phyloP scores from a whole-genome alignment of 2,329 filamentous ascomycete genomes.

The Drechslera avenae region DNA sequence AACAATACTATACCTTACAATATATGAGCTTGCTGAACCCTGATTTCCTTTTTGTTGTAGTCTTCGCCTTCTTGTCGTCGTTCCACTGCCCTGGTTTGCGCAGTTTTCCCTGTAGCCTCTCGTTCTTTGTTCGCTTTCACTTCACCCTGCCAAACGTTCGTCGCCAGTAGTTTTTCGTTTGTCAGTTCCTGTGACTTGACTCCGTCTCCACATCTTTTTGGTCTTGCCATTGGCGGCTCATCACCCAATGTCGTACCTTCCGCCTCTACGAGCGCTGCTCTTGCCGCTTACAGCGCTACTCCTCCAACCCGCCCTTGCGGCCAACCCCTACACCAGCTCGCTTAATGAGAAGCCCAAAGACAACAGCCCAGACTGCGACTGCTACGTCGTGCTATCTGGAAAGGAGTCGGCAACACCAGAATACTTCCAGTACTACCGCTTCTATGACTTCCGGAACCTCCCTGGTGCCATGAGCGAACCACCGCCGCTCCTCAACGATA shows the following conservation, averaged over 20 bases:
- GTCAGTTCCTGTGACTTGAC: no score
- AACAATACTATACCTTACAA: no score
- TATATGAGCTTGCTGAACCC: no score
- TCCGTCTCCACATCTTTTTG: no score
- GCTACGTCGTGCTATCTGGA: slow-evolving; percentile 54
- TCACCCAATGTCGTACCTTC: slow-evolving; percentile 23
- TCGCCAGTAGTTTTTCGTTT: no score
- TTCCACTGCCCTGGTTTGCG: no score
- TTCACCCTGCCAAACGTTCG: no score
- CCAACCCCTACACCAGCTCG: slow-evolving; percentile 35
- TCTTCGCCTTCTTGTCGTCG: no score
- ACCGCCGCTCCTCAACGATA: slow-evolving; percentile 34
- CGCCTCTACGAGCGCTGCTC: slow-evolving; percentile 26
- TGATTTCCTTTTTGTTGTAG: no score
- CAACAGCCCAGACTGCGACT: slow-evolving; percentile 50
- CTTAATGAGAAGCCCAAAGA: slow-evolving; percentile 39
- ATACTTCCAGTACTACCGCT: slow-evolving; percentile 58
- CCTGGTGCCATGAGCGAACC: slow-evolving; percentile 31
- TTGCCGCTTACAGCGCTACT: slow-evolving; percentile 33
- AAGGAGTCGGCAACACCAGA: slow-evolving; percentile 43
- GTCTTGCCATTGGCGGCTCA: no score
- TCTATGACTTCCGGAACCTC: slow-evolving; percentile 58
- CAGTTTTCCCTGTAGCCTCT: no score
- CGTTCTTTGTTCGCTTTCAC: no score
- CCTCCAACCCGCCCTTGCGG: slow-evolving; percentile 28